Evolutionary conservation across 2,329 filamentous ascomycete species (phyloP), one percentile per base, ranked within the genome.

Genomic region (Beauveria varroae): DNA sequence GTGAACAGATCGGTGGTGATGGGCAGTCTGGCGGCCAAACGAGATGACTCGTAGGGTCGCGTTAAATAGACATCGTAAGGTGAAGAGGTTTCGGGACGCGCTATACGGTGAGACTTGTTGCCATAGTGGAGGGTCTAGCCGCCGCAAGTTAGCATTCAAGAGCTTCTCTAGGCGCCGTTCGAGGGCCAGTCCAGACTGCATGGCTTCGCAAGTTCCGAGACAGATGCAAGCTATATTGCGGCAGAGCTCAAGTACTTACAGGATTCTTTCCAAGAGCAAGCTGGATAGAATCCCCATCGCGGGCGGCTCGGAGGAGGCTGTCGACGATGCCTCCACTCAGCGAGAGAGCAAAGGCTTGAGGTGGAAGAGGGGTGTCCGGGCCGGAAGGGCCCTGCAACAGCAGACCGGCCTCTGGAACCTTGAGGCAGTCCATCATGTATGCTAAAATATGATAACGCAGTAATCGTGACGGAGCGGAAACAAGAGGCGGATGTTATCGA

Each of bases 281-380:
- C 67, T 83, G 77, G 58, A 87, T 78, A 51, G 79, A 75, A 60
- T 82, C 78, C 56, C 83, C 83, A 74, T 79, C 78, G 67, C 81
- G 80, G 44, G 83, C 78, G 67, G 81, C 83, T 70, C 78, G 78
- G 66, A 88, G 86, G 80, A 88, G 82, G 64, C 83, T 78, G 69
- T 86, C 82, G 67, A 88, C 81, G 57, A 85, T 76, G 69, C 75
- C 76, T 69, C 86, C 80, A 66, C 76, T 79, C 64, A 88, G 73
- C n/a, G 76, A 79, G 61, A 88, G 73, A 64, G 82, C 79, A 68
- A 87, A 83, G 37, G 81, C 82, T 68, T 86, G 82, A 34, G 76
- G 74, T 9, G 80, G 81, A 43, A 82, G 73, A 62, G 74, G 72
- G 57, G 76, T 74, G 60, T 74, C 70, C 57, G 77, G 76, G 49